Evolutionary conservation across 441 rosid species (phyloP), one percentile per base, ranked within the genome.

Genomic region (Adansonia madagascariensis): DNA sequence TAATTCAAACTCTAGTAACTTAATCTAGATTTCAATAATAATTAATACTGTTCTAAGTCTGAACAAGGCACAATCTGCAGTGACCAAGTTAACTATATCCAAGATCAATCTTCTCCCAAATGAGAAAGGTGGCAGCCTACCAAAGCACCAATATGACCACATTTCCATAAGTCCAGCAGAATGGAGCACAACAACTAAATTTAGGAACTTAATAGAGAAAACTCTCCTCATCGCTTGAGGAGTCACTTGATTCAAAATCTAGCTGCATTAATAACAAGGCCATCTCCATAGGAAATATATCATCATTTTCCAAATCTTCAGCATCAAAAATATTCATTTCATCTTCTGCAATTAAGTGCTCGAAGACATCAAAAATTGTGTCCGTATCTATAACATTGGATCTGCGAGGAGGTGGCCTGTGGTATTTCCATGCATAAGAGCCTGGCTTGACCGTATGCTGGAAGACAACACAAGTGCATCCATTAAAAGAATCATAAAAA

Each of bases 401-500:
- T 80, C 89, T 77, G 77, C 83, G 79, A 61, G 96, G 96, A 79
- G 97, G 95, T 72, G 91, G 88, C 79, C 91, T 85, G 85, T 79
- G 84, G 84, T 87, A 83, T 85, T 83, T 89, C 95, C 94, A 90
- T 80, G 82, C 82, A 84, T 91, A 94, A 73, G 97, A 91, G 79
- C 94, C 96, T 66, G 91, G 92, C 91, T 84, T 90, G 86, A 94
- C 91, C 22, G 87, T 86, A 84, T 90, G 94, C 92, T 87, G 92
- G 90, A 89, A 91, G 82, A 89, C 85, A 91, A 91, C 82, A 89
- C 81, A 91, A 80, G 82, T 76, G 83, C 68, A 89, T 86, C 83
- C 84, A 77, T 88, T 85, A 86, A 86, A 71, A 83, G 77, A 81
- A 86, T 80, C 75, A 59, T 57, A 80, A 82, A 41, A 78, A 71